Percentiles rank a stretch among this genome's conserved stretches.
Conservation (phyloP, 225 moss, liverwort and hornwort species). For the Anthoceros angustus region DNA sequence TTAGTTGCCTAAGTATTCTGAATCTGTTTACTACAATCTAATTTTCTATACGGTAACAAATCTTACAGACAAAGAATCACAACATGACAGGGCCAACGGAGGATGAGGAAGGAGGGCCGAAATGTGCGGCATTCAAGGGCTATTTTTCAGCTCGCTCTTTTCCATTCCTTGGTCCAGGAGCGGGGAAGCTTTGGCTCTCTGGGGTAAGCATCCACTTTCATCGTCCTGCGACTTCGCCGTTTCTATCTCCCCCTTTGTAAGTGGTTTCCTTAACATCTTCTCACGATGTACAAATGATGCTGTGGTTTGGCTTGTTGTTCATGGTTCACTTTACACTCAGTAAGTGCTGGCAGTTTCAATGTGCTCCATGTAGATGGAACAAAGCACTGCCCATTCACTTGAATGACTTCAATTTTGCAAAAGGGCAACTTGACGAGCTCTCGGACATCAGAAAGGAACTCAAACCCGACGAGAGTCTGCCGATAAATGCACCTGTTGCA, state of each 20-base stretch:
- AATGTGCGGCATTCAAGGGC: conserved; percentile 15
- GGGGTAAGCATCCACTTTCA: conserved; percentile 13
- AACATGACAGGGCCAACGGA: conserved; percentile 13
- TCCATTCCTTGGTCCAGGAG: conserved; percentile 32
- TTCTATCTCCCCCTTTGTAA: too few species aligned
- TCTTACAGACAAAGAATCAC: too few species aligned
- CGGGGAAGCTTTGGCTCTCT: conserved; percentile 31
- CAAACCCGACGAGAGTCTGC: not conserved
- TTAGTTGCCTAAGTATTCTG: conserved; percentile 10
- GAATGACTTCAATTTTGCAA: conserved; percentile 32
- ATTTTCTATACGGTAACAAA: too few species aligned
- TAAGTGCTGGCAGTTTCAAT: too few species aligned
- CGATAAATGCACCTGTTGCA: too few species aligned
- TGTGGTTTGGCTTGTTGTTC: not conserved
- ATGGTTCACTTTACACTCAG: not conserved
- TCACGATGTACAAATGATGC: not conserved
- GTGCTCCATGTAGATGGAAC: conserved; percentile 23
- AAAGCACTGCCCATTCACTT: conserved; percentile 25
- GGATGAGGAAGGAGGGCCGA: conserved; percentile 13
- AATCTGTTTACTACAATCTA: too few species aligned
- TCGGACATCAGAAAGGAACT: not conserved
- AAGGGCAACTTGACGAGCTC: conserved; percentile 12
- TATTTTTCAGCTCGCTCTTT: conserved; percentile 26
- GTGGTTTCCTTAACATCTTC: not conserved
- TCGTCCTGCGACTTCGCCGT: not conserved